phyloP scores from a whole-genome alignment of 73 alveolate genomes.

The Stentor coeruleus region DNA sequence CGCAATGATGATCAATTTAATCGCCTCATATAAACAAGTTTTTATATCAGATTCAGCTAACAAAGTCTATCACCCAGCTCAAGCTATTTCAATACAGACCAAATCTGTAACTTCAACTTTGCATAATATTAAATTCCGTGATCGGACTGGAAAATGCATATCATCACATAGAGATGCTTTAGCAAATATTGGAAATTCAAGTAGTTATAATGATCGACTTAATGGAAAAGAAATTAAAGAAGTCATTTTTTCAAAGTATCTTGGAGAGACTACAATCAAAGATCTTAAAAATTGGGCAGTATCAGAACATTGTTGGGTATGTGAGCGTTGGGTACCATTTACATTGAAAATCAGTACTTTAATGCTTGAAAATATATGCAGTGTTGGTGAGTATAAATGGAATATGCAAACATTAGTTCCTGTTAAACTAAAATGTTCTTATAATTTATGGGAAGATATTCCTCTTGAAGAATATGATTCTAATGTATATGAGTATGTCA shows the following conservation, averaged over 20 bases:
- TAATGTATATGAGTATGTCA: not conserved
- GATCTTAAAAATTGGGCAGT: slow-evolving; percentile 40
- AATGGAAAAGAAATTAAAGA: slow-evolving; percentile 20
- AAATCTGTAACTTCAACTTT: not conserved
- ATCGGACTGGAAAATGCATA: not conserved
- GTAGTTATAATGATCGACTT: not conserved
- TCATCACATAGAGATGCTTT: not conserved
- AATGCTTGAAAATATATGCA: not conserved
- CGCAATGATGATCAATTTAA: not conserved
- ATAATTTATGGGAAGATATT: not conserved
- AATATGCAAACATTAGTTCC: not conserved
- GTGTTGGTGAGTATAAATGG: not conserved
- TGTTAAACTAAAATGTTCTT: not conserved
- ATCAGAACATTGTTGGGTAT: slow-evolving; percentile 53
- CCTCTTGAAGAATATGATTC: not conserved
- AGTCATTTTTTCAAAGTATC: slow-evolving; percentile 35
- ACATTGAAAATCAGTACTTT: not conserved
- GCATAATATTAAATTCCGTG: not conserved
- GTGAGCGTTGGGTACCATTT: slow-evolving; percentile 52
- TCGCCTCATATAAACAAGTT: not conserved
- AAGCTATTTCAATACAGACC: not conserved
- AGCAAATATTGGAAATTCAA: not conserved
- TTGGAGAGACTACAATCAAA: slow-evolving; percentile 37
- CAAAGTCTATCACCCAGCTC: not conserved
- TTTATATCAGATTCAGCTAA: not conserved